Conservation (phyloP, 2,329 filamentous ascomycete species). For the Ampelomyces quisqualis region DNA sequence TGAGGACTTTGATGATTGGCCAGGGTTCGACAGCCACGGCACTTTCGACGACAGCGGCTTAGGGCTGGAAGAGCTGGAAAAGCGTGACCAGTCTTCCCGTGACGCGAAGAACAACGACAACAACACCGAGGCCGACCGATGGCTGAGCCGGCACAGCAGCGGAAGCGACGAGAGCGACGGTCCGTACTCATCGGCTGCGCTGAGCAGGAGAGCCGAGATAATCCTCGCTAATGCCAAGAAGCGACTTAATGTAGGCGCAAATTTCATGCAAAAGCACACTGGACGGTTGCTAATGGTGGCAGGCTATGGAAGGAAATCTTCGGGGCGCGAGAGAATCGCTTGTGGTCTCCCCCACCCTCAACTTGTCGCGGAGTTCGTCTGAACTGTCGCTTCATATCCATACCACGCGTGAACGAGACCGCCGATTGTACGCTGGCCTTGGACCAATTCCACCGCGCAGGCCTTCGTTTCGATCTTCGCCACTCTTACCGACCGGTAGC, state of each 20-base stretch:
- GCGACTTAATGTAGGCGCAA: slow-evolving; percentile 70
- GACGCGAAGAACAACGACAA: slow-evolving; percentile 40
- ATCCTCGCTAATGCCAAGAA: slow-evolving; percentile 93
- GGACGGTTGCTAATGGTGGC: slow-evolving; percentile 28
- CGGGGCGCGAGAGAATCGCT: slow-evolving; percentile 73
- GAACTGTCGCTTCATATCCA: slow-evolving; percentile 39
- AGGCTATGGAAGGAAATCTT: slow-evolving; percentile 94
- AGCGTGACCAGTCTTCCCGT: slow-evolving; percentile 30
- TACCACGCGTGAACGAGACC: slow-evolving; percentile 39
- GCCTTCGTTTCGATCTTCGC: slow-evolving; percentile 35
- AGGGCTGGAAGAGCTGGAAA: slow-evolving; percentile 37
- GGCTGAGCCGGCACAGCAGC: slow-evolving; percentile 42
- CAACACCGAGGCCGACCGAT: slow-evolving; percentile 42
- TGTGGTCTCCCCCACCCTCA: slow-evolving; percentile 54
- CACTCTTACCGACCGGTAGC: slow-evolving; percentile 33
- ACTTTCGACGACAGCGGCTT: slow-evolving; percentile 40
- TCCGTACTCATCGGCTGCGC: slow-evolving; percentile 64
- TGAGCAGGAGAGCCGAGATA: slow-evolving; percentile 71
- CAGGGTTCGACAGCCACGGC: slow-evolving; percentile 37
- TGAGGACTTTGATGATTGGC: slow-evolving; percentile 49
- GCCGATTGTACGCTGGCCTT: slow-evolving; percentile 39
- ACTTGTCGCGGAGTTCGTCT: slow-evolving; percentile 39
- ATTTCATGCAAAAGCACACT: slow-evolving; percentile 1
- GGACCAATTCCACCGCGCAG: slow-evolving; percentile 40
- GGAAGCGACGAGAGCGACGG: slow-evolving; percentile 55